Base-by-base conservation (phyloP, 208 protist species). In the Endotrypanum monterogeii region DNA sequence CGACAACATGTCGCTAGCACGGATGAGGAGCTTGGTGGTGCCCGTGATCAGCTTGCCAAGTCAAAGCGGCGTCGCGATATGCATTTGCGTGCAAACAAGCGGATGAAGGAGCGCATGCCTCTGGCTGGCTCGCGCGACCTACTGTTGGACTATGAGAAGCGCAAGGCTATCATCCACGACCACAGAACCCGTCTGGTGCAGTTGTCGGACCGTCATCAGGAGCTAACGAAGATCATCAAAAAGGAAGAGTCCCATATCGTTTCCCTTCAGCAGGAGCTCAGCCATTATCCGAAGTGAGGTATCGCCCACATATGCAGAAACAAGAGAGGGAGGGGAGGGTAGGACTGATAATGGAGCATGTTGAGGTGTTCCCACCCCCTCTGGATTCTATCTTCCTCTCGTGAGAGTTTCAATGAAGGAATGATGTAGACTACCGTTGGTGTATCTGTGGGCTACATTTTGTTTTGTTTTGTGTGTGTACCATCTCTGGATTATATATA, bases 101-200 rank as follows among this genome's bases (percentile, higher is more conserved):
- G 89, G n/a, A 94, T 99, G 84, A 90, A 94, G 57, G 89, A 99
- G 76, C 84, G 93, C 70, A 96, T 93, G 85, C 97, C 97, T 4
- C 90, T 99, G 32, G 95, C 99, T 11, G 96, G 96, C 57, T 94
- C 89, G 14, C 93, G 98, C 51, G 90, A 97, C n/a, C 86, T 99
- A 30, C 85, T 99, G 18, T 28, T 96, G 8, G 98, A 99, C 82
- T 99, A 98, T 70, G 95, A 99, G 77, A 74, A 82, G 69, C 91
- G 97, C 46, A 98, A 98, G 75, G 86, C 82, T 16, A 79, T 80
- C 28, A 95, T 95, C 51, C 86, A 87, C 46, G 63, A 86, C 20
- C 89, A 89, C 60, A 90, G 92, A 48, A 80, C 90, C 32, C 74
- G 84, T 16, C 87, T 98, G 2, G 88, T 97, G 54, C 84, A 93